phyloP scores from a whole-genome alignment of 2,329 filamentous ascomycete species.

The Talaromyces atroroseus region DNA sequence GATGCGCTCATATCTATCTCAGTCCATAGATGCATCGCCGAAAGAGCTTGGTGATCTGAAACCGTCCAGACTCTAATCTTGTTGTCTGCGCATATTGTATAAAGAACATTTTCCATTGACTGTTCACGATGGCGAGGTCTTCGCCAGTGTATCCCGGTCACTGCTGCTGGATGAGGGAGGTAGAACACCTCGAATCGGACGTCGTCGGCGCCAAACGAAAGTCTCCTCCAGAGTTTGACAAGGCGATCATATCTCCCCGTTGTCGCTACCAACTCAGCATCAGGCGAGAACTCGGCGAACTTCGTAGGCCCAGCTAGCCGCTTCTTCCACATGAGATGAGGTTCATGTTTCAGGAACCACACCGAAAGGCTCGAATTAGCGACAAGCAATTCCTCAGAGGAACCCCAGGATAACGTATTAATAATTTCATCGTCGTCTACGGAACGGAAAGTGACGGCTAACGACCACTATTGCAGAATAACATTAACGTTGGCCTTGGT shows the following conservation, averaged over 20 bases:
- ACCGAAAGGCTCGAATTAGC: constrained; percentile 66
- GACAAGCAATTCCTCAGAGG: constrained; percentile 75
- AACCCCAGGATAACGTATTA: constrained; percentile 76
- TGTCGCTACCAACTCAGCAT: constrained; percentile 80
- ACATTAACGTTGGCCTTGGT: constrained; percentile 18
- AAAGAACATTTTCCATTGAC: constrained; percentile 77
- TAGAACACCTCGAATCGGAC: constrained; percentile 88
- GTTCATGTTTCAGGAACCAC: constrained; percentile 52
- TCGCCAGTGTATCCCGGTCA: constrained; percentile 85
- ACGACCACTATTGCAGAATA: constrained; percentile 47
- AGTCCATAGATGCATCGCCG: constrained; percentile 73
- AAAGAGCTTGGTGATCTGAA: constrained; percentile 63
- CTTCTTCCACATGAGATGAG: constrained; percentile 64
- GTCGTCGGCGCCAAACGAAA: constrained; percentile 76
- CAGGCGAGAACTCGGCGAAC: constrained; percentile 74
- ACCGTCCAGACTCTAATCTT: constrained; percentile 78
- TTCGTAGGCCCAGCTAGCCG: constrained; percentile 66
- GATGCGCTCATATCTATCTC: constrained; percentile 70
- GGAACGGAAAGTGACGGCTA: constrained; percentile 48
- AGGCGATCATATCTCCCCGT: constrained; percentile 72
- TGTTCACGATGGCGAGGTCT: constrained; percentile 71
- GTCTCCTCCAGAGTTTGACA: constrained; percentile 86
- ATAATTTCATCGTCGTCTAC: constrained; percentile 41
- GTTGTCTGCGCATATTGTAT: constrained; percentile 79
- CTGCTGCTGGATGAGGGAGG: constrained; percentile 71